These are phyloP conservation scores for Ophiostoma quercus DNA, from an alignment of 2,329 filamentous ascomycete species.

Conservation along the genomic window DNA sequence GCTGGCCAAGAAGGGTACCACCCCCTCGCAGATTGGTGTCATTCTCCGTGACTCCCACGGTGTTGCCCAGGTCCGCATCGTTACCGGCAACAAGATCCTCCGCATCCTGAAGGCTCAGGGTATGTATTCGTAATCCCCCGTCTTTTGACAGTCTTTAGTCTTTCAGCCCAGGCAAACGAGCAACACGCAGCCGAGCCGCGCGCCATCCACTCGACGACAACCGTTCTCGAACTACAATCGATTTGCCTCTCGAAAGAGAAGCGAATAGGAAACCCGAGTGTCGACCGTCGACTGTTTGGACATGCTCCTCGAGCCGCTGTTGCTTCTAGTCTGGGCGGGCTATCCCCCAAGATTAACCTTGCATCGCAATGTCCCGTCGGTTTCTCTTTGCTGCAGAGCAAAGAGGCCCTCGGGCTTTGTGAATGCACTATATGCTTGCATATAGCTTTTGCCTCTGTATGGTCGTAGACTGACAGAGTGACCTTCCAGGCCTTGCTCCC, in stretches of 20 bases:
- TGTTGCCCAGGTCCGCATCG: slow-evolving; percentile 94
- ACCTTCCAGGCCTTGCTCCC: slow-evolving; percentile 89
- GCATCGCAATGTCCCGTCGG: slow-evolving; percentile 7
- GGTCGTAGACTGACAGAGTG: slow-evolving; percentile 91
- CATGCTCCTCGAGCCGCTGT: background rate
- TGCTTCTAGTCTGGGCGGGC: background rate
- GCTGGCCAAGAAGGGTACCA: slow-evolving; percentile 97
- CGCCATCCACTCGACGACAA: background rate
- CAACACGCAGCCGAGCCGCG: background rate
- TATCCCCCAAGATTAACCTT: slow-evolving; percentile 1
- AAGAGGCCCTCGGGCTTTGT: slow-evolving; percentile 7
- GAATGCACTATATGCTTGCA: slow-evolving; percentile 17
- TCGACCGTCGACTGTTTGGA: background rate
- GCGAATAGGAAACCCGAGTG: background rate
- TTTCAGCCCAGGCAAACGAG: background rate
- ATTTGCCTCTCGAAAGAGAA: background rate
- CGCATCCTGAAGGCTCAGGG: slow-evolving; percentile 96
- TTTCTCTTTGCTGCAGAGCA: background rate
- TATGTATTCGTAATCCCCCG: slow-evolving; percentile 53
- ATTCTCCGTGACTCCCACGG: slow-evolving; percentile 97
- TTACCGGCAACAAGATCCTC: slow-evolving; percentile 97
- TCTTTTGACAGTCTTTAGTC: background rate
- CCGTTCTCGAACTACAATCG: background rate
- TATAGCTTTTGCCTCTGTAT: slow-evolving; percentile 67
- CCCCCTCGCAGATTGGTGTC: slow-evolving; percentile 98